Evolutionary conservation across 192 early-diverging fungal genomes (phyloP).

Genomic region (Backusella parvicylindrica): DNA sequence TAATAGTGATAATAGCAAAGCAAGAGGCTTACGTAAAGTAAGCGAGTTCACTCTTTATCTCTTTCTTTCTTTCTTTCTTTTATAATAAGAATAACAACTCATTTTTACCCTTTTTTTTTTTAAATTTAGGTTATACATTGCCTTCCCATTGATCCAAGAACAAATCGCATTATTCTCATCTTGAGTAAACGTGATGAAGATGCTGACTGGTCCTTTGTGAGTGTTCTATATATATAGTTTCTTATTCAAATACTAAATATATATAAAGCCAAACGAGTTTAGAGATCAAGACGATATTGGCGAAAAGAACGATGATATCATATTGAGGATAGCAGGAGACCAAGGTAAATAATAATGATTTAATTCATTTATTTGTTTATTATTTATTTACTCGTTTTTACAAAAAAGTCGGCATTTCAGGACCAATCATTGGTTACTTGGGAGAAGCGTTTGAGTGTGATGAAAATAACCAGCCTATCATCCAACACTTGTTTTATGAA

Average conservation of each 20-base stretch:
- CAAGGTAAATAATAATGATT: conserved; percentile 23
- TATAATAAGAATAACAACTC: not conserved
- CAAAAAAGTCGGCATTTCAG: not conserved
- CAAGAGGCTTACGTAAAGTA: not conserved
- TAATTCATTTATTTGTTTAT: not conserved
- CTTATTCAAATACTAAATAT: too few relatives aligned
- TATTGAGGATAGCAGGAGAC: conserved; percentile 39
- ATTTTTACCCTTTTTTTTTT: too few relatives aligned
- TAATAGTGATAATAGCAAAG: not conserved
- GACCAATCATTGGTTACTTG: not conserved
- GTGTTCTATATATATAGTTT: too few relatives aligned
- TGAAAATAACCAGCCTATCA: not conserved
- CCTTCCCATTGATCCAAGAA: not conserved
- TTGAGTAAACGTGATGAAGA: not conserved
- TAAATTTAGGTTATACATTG: not conserved
- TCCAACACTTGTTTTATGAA: not conserved
- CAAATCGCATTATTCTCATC: not conserved
- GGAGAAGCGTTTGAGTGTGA: not conserved
- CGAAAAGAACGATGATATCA: not conserved
- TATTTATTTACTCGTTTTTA: not conserved
- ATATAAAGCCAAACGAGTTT: not conserved
- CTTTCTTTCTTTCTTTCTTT: not conserved
- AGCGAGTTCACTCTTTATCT: not conserved
- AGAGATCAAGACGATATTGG: not conserved
- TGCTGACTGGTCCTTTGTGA: not conserved